phyloP scores from a whole-genome alignment of 2,329 filamentous ascomycete species.

The Volutella citrinella region DNA sequence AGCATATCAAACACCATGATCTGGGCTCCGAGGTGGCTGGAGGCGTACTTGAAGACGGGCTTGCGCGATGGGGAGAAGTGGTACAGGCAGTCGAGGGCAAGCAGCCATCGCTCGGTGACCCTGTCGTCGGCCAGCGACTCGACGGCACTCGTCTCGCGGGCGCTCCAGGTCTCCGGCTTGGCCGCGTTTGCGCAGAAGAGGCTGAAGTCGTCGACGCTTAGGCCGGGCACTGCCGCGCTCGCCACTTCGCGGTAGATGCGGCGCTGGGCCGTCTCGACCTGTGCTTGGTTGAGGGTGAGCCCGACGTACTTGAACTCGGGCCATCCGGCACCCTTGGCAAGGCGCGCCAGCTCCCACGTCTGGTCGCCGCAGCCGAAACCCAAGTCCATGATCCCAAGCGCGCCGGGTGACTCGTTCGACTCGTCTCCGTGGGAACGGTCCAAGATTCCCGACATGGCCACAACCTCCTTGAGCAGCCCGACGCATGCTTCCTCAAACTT shows the following conservation, averaged over 20 bases:
- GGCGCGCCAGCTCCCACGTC: slow-evolving; percentile 41
- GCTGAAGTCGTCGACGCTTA: slow-evolving; percentile 22
- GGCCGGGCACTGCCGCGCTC: background rate
- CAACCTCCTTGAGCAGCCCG: slow-evolving; percentile 46
- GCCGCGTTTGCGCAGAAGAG: slow-evolving; percentile 51
- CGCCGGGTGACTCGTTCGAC: slow-evolving; percentile 6
- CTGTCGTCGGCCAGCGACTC: slow-evolving; percentile 21
- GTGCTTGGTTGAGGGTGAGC: slow-evolving; percentile 46
- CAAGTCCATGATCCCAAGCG: slow-evolving; percentile 48
- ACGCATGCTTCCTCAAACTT: slow-evolving; percentile 45
- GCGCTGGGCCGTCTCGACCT: slow-evolving; percentile 38
- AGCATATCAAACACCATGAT: slow-evolving; percentile 56
- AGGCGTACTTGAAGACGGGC: slow-evolving; percentile 42
- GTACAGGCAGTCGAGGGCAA: slow-evolving; percentile 55
- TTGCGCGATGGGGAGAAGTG: slow-evolving; percentile 53
- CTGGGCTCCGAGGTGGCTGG: slow-evolving; percentile 40
- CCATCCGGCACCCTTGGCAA: slow-evolving; percentile 19
- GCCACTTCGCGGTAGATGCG: slow-evolving; percentile 23
- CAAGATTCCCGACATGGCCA: slow-evolving; percentile 41
- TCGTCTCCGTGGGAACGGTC: slow-evolving; percentile 4
- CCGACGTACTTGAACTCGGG: slow-evolving; percentile 46
- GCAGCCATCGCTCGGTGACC: slow-evolving; percentile 43
- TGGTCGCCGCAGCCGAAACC: slow-evolving; percentile 61
- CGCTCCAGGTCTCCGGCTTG: slow-evolving; percentile 40
- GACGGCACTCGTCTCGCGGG: slow-evolving; percentile 21